Conservation (phyloP, 768 basidiomycete species). For the Pleurotus cornucopiae region DNA sequence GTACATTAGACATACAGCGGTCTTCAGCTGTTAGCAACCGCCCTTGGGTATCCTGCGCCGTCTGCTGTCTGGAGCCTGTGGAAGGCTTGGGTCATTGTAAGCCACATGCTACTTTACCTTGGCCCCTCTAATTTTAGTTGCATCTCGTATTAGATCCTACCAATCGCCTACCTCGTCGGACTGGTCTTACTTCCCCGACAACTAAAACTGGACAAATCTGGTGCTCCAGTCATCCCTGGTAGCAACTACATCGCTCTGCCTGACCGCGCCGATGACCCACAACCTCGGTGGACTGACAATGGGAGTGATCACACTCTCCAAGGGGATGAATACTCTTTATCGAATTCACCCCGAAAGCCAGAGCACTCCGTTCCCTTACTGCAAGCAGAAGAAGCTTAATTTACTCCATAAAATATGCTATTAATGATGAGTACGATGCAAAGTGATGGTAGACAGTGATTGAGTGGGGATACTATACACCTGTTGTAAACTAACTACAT, state of each 20-base stretch:
- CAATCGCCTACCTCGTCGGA: constrained; percentile 42
- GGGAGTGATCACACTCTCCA: not conserved
- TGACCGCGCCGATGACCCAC: constrained; percentile 4
- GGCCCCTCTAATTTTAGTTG: no score
- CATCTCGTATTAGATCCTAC: constrained; percentile 29
- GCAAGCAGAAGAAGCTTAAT: not conserved
- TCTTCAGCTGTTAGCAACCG: constrained; percentile 36
- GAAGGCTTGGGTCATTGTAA: constrained; percentile 42
- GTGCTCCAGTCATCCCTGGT: constrained; percentile 8
- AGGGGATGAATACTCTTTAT: not conserved
- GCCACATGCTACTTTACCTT: constrained; percentile 13
- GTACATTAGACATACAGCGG: constrained; percentile 35
- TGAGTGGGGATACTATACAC: not conserved
- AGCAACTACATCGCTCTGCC: not conserved
- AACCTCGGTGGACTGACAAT: constrained; percentile 2
- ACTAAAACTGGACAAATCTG: constrained; percentile 32
- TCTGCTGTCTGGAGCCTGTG: constrained; percentile 26
- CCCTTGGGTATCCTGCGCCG: constrained; percentile 27
- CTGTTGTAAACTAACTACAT: not conserved
- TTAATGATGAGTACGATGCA: no score
- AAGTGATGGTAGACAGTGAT: no score
- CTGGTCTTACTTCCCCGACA: constrained; percentile 38
- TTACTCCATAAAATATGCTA: no score
- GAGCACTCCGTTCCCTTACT: constrained; percentile 4
- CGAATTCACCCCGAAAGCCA: not conserved